phyloP scores from a whole-genome alignment of 768 basidiomycete species.

The Tricholoma bakamatsutake region DNA sequence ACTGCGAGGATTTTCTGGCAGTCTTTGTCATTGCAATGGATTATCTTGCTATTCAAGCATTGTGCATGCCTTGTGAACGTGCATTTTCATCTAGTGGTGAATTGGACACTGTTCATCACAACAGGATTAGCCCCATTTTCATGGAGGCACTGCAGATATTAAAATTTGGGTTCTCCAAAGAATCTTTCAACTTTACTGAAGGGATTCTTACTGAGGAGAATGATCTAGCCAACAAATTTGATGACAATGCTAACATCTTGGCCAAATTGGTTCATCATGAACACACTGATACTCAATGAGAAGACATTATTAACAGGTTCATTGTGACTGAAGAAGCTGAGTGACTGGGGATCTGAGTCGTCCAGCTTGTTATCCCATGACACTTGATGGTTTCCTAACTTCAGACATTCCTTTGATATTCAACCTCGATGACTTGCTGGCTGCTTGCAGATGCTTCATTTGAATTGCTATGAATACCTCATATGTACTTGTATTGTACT shows the following conservation, averaged over 20 bases:
- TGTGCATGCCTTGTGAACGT: conserved; percentile 14
- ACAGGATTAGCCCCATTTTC: conserved; percentile 9
- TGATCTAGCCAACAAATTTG: neutral
- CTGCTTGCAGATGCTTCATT: too few relatives aligned
- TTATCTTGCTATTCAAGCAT: conserved; percentile 11
- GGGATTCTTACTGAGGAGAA: neutral
- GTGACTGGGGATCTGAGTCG: neutral
- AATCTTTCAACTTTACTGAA: neutral
- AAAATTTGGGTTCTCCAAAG: conserved; percentile 6
- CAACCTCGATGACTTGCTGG: too few relatives aligned
- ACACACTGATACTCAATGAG: neutral
- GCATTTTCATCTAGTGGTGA: conserved; percentile 15
- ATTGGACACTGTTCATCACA: conserved; percentile 9
- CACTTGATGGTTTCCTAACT: too few relatives aligned
- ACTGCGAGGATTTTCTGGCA: neutral
- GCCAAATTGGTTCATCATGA: neutral
- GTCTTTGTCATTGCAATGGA: conserved; percentile 6
- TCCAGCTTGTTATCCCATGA: too few relatives aligned
- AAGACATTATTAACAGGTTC: neutral
- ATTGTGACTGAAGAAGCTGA: neutral
- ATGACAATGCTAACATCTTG: neutral
- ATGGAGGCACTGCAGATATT: conserved; percentile 18
- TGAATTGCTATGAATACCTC: too few relatives aligned
- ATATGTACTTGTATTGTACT: too few relatives aligned
- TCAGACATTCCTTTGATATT: too few relatives aligned